Percentiles rank a stretch among this genome's conserved stretches.
phyloP scores from a whole-genome alignment of 768 basidiomycete species.

The Leccinum subtestaceum region DNA sequence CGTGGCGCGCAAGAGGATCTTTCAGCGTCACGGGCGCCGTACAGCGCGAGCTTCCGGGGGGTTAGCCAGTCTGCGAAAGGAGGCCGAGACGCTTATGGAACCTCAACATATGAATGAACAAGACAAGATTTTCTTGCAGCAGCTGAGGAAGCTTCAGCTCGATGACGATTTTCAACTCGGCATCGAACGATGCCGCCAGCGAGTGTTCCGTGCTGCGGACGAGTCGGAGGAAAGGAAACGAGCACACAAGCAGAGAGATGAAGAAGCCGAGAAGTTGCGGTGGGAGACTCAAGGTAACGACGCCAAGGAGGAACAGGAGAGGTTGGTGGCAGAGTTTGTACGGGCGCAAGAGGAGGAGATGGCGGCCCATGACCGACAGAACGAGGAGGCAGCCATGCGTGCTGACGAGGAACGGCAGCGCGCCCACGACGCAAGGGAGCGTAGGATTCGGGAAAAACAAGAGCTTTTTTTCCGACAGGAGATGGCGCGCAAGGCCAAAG shows the following conservation, averaged over 20 bases:
- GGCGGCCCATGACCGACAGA: slow-evolving; percentile 2
- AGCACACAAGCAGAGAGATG: slow-evolving; percentile 22
- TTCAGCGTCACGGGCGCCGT: slow-evolving; percentile 6
- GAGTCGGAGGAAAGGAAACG: slow-evolving; percentile 8
- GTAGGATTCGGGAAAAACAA: slow-evolving; percentile 22
- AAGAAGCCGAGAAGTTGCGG: slow-evolving; percentile 16
- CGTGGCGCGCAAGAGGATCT: neutral
- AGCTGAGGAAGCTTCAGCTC: slow-evolving; percentile 16
- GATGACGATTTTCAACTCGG: slow-evolving; percentile 12
- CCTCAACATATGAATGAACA: slow-evolving; percentile 12
- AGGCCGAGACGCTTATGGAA: slow-evolving; percentile 22
- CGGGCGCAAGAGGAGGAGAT: slow-evolving; percentile 5
- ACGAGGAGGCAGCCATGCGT: slow-evolving; percentile 16
- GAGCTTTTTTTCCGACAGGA: slow-evolving; percentile 12
- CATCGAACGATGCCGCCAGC: slow-evolving; percentile 24
- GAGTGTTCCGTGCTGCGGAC: slow-evolving; percentile 21
- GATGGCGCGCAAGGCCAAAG: slow-evolving; percentile 11
- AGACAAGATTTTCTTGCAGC: slow-evolving; percentile 27
- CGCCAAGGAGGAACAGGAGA: slow-evolving; percentile 11
- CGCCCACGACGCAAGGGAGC: slow-evolving; percentile 23
- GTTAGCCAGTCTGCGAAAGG: slow-evolving; percentile 3
- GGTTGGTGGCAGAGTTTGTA: slow-evolving; percentile 23
- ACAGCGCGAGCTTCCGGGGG: neutral
- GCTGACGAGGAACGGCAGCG: slow-evolving; percentile 16
- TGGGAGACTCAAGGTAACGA: slow-evolving; percentile 16